Evolutionary conservation across 169 alveolate genomes (phyloP), one percentile per base, ranked within the genome.

Genomic region (Plasmodium coatneyi): DNA sequence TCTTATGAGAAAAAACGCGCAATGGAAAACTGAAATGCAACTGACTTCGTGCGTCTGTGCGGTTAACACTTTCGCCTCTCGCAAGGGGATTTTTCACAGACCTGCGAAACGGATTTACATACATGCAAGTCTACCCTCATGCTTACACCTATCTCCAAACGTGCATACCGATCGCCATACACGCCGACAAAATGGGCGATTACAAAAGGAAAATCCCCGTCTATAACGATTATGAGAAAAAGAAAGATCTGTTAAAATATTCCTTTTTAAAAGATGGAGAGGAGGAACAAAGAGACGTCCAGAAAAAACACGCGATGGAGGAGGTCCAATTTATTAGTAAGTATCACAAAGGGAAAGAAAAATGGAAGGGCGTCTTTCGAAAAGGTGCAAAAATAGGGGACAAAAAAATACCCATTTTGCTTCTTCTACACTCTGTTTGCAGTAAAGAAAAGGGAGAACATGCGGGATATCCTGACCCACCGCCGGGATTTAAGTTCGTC

Each of bases 181-280:
- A 28, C 34, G 7, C 28, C 10, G 70, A 76, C 12, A 78, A 56
- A 78, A 87, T 87, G 93, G 93, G 82, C 22, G 93, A 87, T 28
- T 87, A 87, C 70, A 79, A 10, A 66, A 87, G 87, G 81, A 87
- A 87, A 78, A 54, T 87, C 30, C 93, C 93, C n/a, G 22, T 54
- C 71, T 87, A 32, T 87, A 87, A 87, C 52, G 87, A 87, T 39
- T 87, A 78, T 28, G 93, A 87, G 52, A 79, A 78, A 25, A 87
- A 87, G 54, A 78, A 87, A 56, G 93, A 87, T 76, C 72, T 87
- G 32, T n/a, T 87, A 54, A 87, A 87, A 87, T 87, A 54, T 87
- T 5, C 82, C 10, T 52, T 32, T 30, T 41, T 87, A 39, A 78
- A 78, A 78, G 93, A 78, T 54, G 71, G 81, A 30, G 92, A 84